Percentiles rank a stretch among this genome's conserved stretches.
These are phyloP conservation scores for Pseudopyricularia javanii DNA, from an alignment of 2,329 filamentous ascomycete species.

Conservation along the genomic window DNA sequence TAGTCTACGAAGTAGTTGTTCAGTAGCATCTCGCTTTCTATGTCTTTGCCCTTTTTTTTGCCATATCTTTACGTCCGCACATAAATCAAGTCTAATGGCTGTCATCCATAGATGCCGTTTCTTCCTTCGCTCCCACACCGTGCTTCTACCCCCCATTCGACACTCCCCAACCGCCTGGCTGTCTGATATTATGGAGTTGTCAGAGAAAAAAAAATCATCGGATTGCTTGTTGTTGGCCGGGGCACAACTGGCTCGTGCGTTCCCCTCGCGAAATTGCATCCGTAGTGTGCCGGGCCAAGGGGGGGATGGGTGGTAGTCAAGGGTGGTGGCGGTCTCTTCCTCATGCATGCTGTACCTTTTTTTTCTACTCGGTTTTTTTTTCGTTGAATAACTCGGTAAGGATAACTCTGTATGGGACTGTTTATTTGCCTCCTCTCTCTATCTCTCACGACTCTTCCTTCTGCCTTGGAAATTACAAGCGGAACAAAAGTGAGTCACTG, in stretches of 20 bases:
- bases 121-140: background rate
- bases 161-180: background rate
- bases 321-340: background rate
- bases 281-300: background rate
- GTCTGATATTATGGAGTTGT: background rate
- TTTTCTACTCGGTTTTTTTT: background rate
- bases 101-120: no score
- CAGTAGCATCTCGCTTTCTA: background rate
- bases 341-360: background rate
- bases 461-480: no score
- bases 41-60: background rate
- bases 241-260: background rate
- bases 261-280: background rate
- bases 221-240: background rate
- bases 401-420: no score
- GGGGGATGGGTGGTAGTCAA: no score
- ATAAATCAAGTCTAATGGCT: no score
- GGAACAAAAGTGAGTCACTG: no score
- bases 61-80: no score
- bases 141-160: background rate
- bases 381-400: no score
- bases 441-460: no score
- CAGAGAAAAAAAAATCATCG: background rate
- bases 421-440: no score
- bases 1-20: no score